These are phyloP conservation scores for Neurospora sp. DNA, from an alignment of 495 filamentous ascomycete genomes.

Conservation along the genomic window DNA sequence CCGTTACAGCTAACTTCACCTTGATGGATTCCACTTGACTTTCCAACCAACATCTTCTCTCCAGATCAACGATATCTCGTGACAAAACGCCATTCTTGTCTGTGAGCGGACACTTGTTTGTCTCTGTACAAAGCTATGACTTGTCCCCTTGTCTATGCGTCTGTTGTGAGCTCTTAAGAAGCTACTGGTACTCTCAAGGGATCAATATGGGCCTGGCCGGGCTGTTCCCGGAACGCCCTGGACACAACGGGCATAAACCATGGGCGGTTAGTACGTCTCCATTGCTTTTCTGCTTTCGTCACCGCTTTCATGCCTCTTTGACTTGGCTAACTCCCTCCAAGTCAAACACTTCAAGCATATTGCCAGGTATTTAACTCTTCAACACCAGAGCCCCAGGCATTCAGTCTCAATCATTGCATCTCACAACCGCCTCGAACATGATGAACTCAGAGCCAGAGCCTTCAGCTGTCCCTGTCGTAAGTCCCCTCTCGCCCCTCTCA, in stretches of 20 bases:
- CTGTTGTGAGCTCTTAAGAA: not conserved
- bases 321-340: too few relatives aligned
- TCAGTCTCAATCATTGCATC: not conserved
- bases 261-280: too few relatives aligned
- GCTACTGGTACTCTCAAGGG: not conserved
- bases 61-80: too few relatives aligned
- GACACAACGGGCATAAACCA: too few relatives aligned
- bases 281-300: too few relatives aligned
- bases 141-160: not conserved
- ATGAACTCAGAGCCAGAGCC: not conserved
- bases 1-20: too few relatives aligned
- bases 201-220: not conserved
- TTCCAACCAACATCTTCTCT: too few relatives aligned
- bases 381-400: not conserved
- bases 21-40: too few relatives aligned
- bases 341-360: too few relatives aligned
- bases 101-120: not conserved
- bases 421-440: not conserved
- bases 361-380: not conserved
- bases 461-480: not conserved
- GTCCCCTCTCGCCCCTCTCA: accelerated
- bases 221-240: not conserved
- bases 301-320: too few relatives aligned
- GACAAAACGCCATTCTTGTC: not conserved
- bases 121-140: too few relatives aligned